These are phyloP conservation scores for Eimeria necatrix DNA, from an alignment of 169 alveolate species.

Conservation along the genomic window DNA sequence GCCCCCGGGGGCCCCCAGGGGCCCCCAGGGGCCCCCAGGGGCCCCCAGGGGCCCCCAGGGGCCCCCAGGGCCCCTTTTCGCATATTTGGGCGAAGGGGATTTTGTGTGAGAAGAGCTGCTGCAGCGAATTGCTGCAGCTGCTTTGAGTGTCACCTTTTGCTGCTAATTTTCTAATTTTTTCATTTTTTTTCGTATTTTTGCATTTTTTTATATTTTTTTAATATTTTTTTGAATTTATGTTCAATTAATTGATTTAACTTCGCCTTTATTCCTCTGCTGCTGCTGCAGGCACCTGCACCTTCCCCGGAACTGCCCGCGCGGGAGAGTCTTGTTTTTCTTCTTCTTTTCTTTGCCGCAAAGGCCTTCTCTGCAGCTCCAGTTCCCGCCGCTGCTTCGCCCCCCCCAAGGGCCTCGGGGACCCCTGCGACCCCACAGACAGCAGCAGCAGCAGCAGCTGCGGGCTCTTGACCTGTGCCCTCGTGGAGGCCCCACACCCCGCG, in stretches of 20 bases:
- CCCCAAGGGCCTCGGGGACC: neutral
- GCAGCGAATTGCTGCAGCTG: too few relatives aligned
- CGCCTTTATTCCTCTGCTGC: neutral
- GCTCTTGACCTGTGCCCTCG: neutral
- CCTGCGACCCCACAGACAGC: slow-evolving; percentile 53
- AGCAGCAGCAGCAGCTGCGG: neutral
- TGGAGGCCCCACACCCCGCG: neutral
- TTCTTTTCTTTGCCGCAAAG: slow-evolving; percentile 2
- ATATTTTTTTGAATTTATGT: neutral
- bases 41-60: neutral
- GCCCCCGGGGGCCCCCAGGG: too few relatives aligned
- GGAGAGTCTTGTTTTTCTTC: slow-evolving; percentile 18
- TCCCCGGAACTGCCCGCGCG: neutral
- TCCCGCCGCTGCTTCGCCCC: neutral
- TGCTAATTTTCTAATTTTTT: too few relatives aligned
- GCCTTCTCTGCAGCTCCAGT: neutral
- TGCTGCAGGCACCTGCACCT: neutral
- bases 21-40: neutral
- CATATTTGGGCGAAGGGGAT: too few relatives aligned
- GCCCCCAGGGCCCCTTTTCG: neutral
- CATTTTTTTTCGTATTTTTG: neutral
- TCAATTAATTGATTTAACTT: neutral
- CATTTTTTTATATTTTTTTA: too few relatives aligned
- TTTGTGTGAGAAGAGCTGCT: too few relatives aligned
- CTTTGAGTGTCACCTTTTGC: too few relatives aligned